A percentile compares a stretch with the other conserved stretches of the same genome.
These are phyloP conservation scores for Neofusicoccum laricinum DNA, from an alignment of 2,329 filamentous ascomycete species.

Conservation along the genomic window DNA sequence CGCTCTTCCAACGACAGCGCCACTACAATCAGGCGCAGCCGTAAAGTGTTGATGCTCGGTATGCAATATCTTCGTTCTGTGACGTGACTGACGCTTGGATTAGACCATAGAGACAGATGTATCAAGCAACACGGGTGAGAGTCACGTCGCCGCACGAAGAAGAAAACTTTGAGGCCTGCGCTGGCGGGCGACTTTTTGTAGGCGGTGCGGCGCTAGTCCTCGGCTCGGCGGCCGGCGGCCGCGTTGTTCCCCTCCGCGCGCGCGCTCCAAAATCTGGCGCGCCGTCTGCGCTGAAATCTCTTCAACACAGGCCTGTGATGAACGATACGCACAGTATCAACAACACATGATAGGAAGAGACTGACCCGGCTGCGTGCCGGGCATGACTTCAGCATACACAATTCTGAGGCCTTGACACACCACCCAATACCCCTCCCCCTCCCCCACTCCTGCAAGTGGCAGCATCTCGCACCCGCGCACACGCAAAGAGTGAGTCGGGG, in stretches of 20 bases:
- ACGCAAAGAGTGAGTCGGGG: neutral
- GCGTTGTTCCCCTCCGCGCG: slow-evolving; percentile 2
- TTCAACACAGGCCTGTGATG: slow-evolving; percentile 37
- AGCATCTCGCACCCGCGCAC: slow-evolving; percentile 1
- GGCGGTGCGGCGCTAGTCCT: neutral
- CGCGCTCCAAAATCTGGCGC: slow-evolving; percentile 7
- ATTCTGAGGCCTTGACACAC: slow-evolving; percentile 32
- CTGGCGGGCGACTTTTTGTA: neutral
- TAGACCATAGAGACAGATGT: slow-evolving; percentile 36
- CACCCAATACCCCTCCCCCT: neutral
- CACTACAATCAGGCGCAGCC: slow-evolving; percentile 30
- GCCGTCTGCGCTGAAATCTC: slow-evolving; percentile 16
- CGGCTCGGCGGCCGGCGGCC: neutral
- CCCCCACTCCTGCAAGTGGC: slow-evolving; percentile 11
- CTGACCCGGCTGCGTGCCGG: slow-evolving; percentile 30
- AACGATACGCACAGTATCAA: slow-evolving; percentile 23
- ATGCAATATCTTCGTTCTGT: slow-evolving; percentile 75
- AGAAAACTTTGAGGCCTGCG: slow-evolving; percentile 44
- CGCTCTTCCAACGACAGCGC: slow-evolving; percentile 40
- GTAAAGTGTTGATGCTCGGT: slow-evolving; percentile 42
- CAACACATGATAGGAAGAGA: slow-evolving; percentile 40
- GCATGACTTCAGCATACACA: slow-evolving; percentile 34
- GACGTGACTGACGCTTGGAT: slow-evolving; percentile 73
- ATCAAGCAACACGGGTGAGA: slow-evolving; percentile 74
- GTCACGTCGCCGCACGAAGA: slow-evolving; percentile 78